Conservation (phyloP, 257 asterid species). For the Solanum etuberosum region DNA sequence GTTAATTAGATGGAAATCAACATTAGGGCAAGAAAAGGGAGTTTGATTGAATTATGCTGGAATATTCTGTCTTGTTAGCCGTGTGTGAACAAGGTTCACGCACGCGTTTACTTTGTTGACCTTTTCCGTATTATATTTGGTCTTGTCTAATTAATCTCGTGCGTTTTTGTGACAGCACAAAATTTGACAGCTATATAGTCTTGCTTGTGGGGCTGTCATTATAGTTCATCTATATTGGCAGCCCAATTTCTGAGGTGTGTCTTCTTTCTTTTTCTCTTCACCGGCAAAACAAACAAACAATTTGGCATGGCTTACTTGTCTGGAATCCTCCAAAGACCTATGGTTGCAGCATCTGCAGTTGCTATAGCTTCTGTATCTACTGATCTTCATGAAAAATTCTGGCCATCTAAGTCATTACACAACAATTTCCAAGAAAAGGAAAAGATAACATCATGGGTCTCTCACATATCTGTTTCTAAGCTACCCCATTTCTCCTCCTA, state of each 20-base stretch:
- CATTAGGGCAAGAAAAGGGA: not conserved
- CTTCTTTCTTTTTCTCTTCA: not conserved
- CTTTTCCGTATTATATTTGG: not conserved
- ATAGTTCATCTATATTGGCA: slow-evolving; percentile 15
- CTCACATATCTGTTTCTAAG: slow-evolving; percentile 51
- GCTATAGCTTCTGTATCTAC: slow-evolving; percentile 75
- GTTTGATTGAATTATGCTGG: no score
- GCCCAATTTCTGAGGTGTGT: slow-evolving; percentile 19
- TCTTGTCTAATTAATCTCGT: not conserved
- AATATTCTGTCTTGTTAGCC: no score
- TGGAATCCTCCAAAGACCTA: slow-evolving; percentile 68
- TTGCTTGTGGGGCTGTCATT: slow-evolving; percentile 24
- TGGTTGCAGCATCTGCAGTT: slow-evolving; percentile 76
- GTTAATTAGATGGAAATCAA: not conserved
- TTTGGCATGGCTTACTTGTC: slow-evolving; percentile 66
- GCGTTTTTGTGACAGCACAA: not conserved
- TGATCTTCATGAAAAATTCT: slow-evolving; percentile 51
- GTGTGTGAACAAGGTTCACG: no score
- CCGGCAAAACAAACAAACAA: not conserved
- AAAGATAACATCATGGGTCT: slow-evolving; percentile 50
- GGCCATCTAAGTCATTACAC: slow-evolving; percentile 32
- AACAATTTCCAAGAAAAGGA: slow-evolving; percentile 26
- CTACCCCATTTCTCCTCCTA: slow-evolving; percentile 49
- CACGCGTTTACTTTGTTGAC: not conserved
- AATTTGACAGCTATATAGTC: not conserved